phyloP scores from a whole-genome alignment of 2,329 filamentous ascomycete species.

The Talaromyces verruculosus region DNA sequence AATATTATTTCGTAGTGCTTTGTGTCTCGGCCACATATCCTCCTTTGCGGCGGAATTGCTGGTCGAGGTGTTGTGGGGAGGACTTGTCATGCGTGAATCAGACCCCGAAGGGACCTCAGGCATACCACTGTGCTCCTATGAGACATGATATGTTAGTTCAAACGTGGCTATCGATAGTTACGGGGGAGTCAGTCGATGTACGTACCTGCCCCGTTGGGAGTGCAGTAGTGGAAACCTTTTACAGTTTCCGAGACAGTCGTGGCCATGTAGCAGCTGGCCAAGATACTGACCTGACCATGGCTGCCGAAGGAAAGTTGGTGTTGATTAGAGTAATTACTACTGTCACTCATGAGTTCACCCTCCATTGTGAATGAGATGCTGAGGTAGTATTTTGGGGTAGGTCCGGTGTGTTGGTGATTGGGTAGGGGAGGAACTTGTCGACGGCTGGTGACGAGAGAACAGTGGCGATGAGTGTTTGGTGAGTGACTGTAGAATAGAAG shows the following conservation, averaged over 20 bases:
- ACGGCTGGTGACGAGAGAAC: neutral
- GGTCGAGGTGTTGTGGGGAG: conserved; percentile 73
- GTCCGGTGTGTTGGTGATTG: neutral
- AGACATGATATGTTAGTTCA: conserved; percentile 15
- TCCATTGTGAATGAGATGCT: conserved; percentile 32
- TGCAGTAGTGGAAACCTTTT: conserved; percentile 90
- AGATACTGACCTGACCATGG: conserved; percentile 64
- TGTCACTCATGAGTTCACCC: conserved; percentile 64
- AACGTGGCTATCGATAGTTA: too few relatives aligned
- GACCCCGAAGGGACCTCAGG: conserved; percentile 88
- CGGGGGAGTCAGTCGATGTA: neutral
- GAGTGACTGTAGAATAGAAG: neutral
- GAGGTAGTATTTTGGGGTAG: neutral
- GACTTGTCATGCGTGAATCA: conserved; percentile 82
- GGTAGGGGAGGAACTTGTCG: neutral
- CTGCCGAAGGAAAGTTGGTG: conserved; percentile 60
- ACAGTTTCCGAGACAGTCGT: conserved; percentile 67
- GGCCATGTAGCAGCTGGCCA: conserved; percentile 89
- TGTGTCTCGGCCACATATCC: conserved; percentile 45
- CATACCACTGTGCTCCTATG: conserved; percentile 83
- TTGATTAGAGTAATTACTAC: conserved; percentile 62
- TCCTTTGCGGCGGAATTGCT: conserved; percentile 57
- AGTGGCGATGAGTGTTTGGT: neutral
- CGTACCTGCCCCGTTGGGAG: conserved; percentile 79
- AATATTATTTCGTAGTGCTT: conserved; percentile 42